Evolutionary conservation across 2,329 filamentous ascomycete genomes (phyloP), one percentile per base, ranked within the genome.

Genomic region (Aureobasidium leucospermi): DNA sequence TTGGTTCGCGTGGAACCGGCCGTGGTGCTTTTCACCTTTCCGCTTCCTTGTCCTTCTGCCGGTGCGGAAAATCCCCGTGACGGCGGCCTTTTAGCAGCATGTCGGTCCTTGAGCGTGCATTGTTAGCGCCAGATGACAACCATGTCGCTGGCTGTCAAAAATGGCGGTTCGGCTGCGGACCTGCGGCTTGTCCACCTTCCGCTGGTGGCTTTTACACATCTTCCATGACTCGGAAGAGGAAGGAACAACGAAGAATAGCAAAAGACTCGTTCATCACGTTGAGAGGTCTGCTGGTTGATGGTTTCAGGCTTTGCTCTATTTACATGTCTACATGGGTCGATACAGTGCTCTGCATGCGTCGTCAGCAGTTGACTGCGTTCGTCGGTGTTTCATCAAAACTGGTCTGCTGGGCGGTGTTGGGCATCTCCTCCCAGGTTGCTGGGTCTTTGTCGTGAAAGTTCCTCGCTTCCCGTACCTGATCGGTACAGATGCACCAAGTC

Each of bases 371-470:
- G 1, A 46, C 31, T 56, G 39, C 31, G 31, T 56, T 41, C 38
- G 29, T 56, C 41, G 16, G 52, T 56, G 39, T 56, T 56, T 38
- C 52, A 56, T 46, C 31, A 36, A 43, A 4, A 39, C 39, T 52
- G 51, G 51, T 42, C 49, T 53, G 49, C 51, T 55, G 51, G 38
- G n/a, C 13, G 15, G 48, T 52, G 51, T 55, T 43, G 38, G 51
- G 51, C 51, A 43, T 46, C 41, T 8, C 36, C 41, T 56, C 41
- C 52, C 52, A 46, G 52, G 52, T 56, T 45, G 41, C 32, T 46
- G 52, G 52, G 13, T 45, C 31, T 55, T 53, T 56, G 39, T 56
- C 38, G 32, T 43, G 51, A 55, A 23, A 43, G 51, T 55, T 55
- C 39, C 41, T 56, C 52, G 52, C 41, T 56, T 45, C 39, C 41